Evolutionary conservation across 2,329 filamentous ascomycete species (phyloP), one percentile per base, ranked within the genome.

Genomic region (Aspergillus spinulosporus): DNA sequence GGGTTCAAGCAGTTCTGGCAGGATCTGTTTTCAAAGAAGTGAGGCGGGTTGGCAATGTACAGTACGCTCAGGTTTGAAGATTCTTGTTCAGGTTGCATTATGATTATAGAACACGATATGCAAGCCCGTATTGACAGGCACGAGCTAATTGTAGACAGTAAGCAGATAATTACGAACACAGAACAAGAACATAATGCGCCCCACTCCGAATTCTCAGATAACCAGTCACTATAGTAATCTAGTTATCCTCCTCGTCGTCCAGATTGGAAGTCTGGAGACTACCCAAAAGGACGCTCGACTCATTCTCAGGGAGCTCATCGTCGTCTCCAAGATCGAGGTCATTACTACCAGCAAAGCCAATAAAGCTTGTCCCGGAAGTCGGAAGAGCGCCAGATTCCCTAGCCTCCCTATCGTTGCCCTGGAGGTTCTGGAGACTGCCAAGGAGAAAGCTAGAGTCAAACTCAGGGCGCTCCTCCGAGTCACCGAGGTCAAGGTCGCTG

Each of bases 1-100:
- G 93, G 94, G 5, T 85, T 97, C 60, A 89, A 83, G 69, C 86
- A 97, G 72, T 89, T 96, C 76, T 97, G 91, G 92, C 84, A 84
- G 65, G 93, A 97, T 74, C 69, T 96, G 8, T 96, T 84, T 68
- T 66, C 69, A 6, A 67, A 68, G 50, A 51, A 52, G 42, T 61
- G 56, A 59, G 8, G 15, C 5, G 14, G 48, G 21, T 34, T 50
- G 8, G 8, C 21, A 46, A 11, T 46, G 14, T 12, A 9, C 8
- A 4, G 8, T 12, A 31, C 29, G 42, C 54, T 40, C 45, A 34
- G 28, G 37, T 36, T 40, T 49, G 34, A 37, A 37, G 1, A 9
- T 9, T 9, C 34, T 21, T 3, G 14, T 43, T 26, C 14, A 21
- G 15, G 21, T 6, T 43, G 6, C 9, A 21, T 43, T 21, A 43